Base-by-base conservation (phyloP, 139 green algal genomes). In the Haematococcus sp. region DNA sequence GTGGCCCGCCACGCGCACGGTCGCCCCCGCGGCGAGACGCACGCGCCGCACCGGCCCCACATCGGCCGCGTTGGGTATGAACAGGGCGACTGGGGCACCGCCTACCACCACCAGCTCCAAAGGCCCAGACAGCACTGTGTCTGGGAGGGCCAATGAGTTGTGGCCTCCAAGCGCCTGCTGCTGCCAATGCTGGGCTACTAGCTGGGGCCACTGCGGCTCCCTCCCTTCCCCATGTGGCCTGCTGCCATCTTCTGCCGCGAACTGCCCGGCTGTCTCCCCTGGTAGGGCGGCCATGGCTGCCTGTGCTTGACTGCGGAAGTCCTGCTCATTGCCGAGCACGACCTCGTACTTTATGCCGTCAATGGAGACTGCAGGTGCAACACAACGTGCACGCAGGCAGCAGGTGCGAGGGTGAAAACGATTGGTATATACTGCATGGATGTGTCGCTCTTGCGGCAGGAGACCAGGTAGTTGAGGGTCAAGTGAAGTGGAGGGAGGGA, bases 21-120 rank as follows among this genome's bases (percentile, higher is more conserved):
- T 80, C 5, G 49, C 71, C 9, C 79, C 79, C 17, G 71, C 15
- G 22, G 66, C 71, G 32, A 81, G 34, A 49, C 73, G 2, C 1
- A 85, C 19, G 1, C 74, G 64, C 23, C 66, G 46, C 58, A 85
- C 74, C 4, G 60, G 30, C 20, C 79, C 79, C 70, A 79, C 69
- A 68, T 85, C 79, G 4, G 70, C 75, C 3, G 79, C 55, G 20
- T 77, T 44, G n/a, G 79, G 79, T 28, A 64, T 66, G 59, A 73
- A 81, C 1, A 85, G 28, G 7, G 25, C 33, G 17, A 76, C 60
- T 2, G 60, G 34, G 35, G 64, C 56, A 0, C 56, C 28, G 43
- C 61, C 66, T 4, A 2, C 20, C 25, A 85, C 64, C 54, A 81
- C 27, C 28, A 85, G 70, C 67, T 85, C 76, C 0, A 82, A 23